Evolutionary conservation across 2,329 filamentous ascomycete genomes (phyloP).

Genomic region (Pseudogymnoascus sp.): DNA sequence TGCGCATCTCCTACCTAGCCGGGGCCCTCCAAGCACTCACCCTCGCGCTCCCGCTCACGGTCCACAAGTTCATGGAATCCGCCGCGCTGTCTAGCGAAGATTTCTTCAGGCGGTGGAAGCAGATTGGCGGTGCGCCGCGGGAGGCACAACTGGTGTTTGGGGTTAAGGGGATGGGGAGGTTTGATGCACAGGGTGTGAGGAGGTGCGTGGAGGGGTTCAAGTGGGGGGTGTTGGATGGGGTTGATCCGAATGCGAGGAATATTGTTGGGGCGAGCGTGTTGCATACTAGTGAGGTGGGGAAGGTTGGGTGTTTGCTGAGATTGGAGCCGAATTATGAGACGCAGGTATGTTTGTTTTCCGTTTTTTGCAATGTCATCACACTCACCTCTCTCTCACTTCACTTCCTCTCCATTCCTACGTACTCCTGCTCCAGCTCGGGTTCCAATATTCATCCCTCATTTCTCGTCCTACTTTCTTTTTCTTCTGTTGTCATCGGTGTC

Average conservation of each 20-base stretch:
- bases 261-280: slow-evolving; percentile 84
- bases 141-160: slow-evolving; percentile 86
- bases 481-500: background rate
- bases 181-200: slow-evolving; percentile 64
- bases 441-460: slow-evolving; percentile 6
- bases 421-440: background rate
- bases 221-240: slow-evolving; percentile 76
- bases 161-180: slow-evolving; percentile 44
- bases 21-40: slow-evolving; percentile 90
- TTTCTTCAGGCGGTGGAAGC: slow-evolving; percentile 99
- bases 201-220: slow-evolving; percentile 74
- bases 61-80: slow-evolving; percentile 96
- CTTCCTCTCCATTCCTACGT: background rate
- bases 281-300: slow-evolving; percentile 75
- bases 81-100: slow-evolving; percentile 76
- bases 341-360: slow-evolving; percentile 56
- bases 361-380: background rate
- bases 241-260: slow-evolving; percentile 90
- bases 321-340: slow-evolving; percentile 90
- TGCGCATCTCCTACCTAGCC: slow-evolving; percentile 88
- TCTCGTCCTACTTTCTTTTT: background rate
- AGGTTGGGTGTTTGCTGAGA: slow-evolving; percentile 88
- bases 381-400: background rate
- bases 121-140: slow-evolving; percentile 81
- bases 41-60: slow-evolving; percentile 75